Evolutionary conservation across 179 eudicot species (phyloP).

Genomic region (Sideroxylon spinosum): DNA sequence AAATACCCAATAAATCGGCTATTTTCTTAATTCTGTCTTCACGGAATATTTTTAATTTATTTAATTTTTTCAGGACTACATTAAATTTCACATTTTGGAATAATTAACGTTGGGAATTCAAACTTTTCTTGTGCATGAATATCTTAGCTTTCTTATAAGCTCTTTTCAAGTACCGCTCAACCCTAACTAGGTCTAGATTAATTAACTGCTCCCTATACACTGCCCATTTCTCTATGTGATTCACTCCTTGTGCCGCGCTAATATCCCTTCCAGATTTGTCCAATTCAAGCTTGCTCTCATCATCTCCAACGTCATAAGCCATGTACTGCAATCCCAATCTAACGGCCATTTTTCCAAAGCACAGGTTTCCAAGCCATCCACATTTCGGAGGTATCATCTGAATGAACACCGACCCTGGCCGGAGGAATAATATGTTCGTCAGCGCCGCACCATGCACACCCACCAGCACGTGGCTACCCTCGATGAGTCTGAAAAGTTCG

Average conservation of each 20-base stretch:
- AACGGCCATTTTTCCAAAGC: constrained; percentile 44
- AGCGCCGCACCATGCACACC: constrained; percentile 65
- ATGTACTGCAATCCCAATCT: constrained; percentile 45
- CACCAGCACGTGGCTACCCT: constrained; percentile 40
- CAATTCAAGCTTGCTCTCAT: constrained; percentile 45
- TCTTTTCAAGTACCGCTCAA: constrained; percentile 31
- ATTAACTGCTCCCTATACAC: constrained; percentile 47
- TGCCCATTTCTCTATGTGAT: not conserved
- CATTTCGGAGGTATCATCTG: constrained; percentile 51
- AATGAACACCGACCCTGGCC: constrained; percentile 41
- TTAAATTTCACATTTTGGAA: too few relatives aligned
- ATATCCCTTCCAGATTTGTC: constrained; percentile 26
- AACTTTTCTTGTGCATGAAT: constrained; percentile 21
- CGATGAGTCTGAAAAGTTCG: constrained; percentile 30
- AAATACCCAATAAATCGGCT: too few relatives aligned
- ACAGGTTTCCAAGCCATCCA: constrained; percentile 35
- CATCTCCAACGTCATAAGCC: constrained; percentile 40
- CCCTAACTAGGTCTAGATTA: constrained; percentile 34
- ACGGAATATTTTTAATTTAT: too few relatives aligned
- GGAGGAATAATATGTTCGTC: constrained; percentile 46
- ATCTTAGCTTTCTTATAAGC: constrained; percentile 42
- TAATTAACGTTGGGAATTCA: too few relatives aligned
- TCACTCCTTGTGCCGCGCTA: too few relatives aligned
- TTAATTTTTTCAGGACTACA: too few relatives aligned
- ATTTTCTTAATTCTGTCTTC: too few relatives aligned